Percentiles rank a stretch among this genome's conserved stretches.
These are phyloP conservation scores for Pseudogymnoascus verrucosus DNA, from an alignment of 2,329 filamentous ascomycete genomes.

Conservation along the genomic window DNA sequence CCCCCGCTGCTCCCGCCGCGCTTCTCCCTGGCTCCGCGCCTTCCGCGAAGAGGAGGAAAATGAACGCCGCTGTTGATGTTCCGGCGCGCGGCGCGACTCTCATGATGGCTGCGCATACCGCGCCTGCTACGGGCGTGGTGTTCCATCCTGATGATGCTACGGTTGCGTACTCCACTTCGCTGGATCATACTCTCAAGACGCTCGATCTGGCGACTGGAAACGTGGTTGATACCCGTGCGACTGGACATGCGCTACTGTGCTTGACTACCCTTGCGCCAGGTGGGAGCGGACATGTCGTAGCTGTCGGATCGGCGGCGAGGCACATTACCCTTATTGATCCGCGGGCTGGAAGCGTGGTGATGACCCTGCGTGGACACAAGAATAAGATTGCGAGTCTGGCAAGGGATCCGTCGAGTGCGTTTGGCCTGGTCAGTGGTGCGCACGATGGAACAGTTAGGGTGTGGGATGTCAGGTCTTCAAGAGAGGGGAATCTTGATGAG, in stretches of 20 bases:
- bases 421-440: constrained; percentile 79
- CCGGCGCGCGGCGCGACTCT: constrained; percentile 70
- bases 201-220: constrained; percentile 78
- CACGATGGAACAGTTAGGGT: constrained; percentile 89
- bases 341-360: constrained; percentile 67
- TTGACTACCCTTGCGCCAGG: constrained; percentile 61
- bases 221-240: constrained; percentile 75
- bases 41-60: constrained; percentile 69
- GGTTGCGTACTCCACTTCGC: constrained; percentile 83
- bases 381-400: constrained; percentile 56
- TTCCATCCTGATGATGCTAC: constrained; percentile 82
- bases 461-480: constrained; percentile 78
- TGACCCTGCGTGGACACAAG: constrained; percentile 85
- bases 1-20: constrained; percentile 62
- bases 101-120: constrained; percentile 63
- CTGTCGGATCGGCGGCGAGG: constrained; percentile 72
- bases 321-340: constrained; percentile 94
- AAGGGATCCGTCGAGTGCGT: constrained; percentile 52
- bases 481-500: constrained; percentile 51
- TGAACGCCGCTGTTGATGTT: constrained; percentile 41
- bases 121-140: constrained; percentile 65
- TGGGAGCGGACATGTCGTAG: constrained; percentile 42
- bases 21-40: constrained; percentile 57
- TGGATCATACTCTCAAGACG: constrained; percentile 85
- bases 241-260: constrained; percentile 74